Percentiles rank a stretch among this genome's conserved stretches.
phyloP scores from a whole-genome alignment of 768 basidiomycete species.

The Lactarius pseudohatsudake region DNA sequence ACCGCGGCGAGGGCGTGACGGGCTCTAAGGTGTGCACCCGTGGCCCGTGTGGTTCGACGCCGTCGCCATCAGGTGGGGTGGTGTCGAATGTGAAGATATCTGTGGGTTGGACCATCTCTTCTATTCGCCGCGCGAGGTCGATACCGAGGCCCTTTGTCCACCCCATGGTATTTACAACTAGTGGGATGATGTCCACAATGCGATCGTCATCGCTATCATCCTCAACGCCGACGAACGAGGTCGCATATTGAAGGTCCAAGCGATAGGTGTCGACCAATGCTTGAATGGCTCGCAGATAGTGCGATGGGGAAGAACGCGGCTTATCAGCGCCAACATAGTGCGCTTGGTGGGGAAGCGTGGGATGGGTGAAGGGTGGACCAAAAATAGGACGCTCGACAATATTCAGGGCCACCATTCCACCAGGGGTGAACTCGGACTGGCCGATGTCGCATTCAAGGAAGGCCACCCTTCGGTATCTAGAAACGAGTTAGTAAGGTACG shows the following conservation, averaged over 20 bases:
- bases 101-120: constrained; percentile 60
- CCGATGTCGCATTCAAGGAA: constrained; percentile 92
- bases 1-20: constrained; percentile 44
- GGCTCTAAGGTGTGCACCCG: constrained; percentile 49
- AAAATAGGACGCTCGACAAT: constrained; percentile 66
- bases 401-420: constrained; percentile 80
- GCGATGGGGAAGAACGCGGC: constrained; percentile 71
- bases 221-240: constrained; percentile 31
- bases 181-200: constrained; percentile 63
- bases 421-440: constrained; percentile 90
- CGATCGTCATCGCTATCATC: constrained; percentile 38
- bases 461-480: constrained; percentile 77
- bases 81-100: constrained; percentile 53
- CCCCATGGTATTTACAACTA: constrained; percentile 95
- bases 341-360: constrained; percentile 61
- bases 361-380: constrained; percentile 89
- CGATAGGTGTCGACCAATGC: constrained; percentile 66
- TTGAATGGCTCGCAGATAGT: constrained; percentile 70
- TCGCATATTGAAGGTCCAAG: constrained; percentile 61
- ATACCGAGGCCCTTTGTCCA: constrained; percentile 94
- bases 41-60: constrained; percentile 6
- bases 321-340: constrained; percentile 83
- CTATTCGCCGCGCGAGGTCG: constrained; percentile 70
- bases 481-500: background rate
- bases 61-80: constrained; percentile 3